Evolutionary conservation across 2,329 filamentous ascomycete genomes (phyloP).

Genomic region (Torrubiellomyces zombiae): DNA sequence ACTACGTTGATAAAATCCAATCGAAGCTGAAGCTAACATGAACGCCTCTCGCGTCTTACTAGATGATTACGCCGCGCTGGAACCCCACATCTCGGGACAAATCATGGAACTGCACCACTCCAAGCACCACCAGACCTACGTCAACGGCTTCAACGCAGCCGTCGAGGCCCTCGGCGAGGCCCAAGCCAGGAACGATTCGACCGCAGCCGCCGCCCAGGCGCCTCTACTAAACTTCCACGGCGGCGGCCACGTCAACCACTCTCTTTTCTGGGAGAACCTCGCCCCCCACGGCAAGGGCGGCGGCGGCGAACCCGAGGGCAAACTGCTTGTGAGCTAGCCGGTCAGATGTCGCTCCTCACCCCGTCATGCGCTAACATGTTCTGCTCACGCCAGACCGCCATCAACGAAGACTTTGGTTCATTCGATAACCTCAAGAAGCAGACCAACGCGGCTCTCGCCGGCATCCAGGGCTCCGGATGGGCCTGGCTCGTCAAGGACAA

Average conservation of each 20-base stretch:
- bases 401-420: constrained; percentile 51
- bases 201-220: constrained; percentile 31
- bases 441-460: constrained; percentile 51
- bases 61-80: constrained; percentile 96
- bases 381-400: constrained; percentile 26
- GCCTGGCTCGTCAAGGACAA: constrained; percentile 71
- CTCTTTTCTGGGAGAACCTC: constrained; percentile 73
- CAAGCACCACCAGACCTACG: constrained; percentile 90
- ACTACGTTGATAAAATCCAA: constrained; percentile 2
- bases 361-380: background rate
- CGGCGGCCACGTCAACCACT: constrained; percentile 76
- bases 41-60: too few relatives aligned
- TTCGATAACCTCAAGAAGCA: constrained; percentile 47
- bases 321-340: constrained; percentile 33
- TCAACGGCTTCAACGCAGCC: constrained; percentile 73
- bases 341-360: constrained; percentile 27
- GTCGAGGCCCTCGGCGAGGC: constrained; percentile 53
- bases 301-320: constrained; percentile 42
- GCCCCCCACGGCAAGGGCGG: constrained; percentile 46
- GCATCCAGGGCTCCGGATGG: constrained; percentile 78
- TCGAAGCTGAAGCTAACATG: too few relatives aligned
- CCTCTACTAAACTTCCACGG: constrained; percentile 61
- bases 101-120: constrained; percentile 96
- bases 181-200: constrained; percentile 41
- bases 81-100: constrained; percentile 65